Evolutionary conservation across 352 stramenopile species (phyloP).

Genomic region (Globisporangium spiculum): DNA sequence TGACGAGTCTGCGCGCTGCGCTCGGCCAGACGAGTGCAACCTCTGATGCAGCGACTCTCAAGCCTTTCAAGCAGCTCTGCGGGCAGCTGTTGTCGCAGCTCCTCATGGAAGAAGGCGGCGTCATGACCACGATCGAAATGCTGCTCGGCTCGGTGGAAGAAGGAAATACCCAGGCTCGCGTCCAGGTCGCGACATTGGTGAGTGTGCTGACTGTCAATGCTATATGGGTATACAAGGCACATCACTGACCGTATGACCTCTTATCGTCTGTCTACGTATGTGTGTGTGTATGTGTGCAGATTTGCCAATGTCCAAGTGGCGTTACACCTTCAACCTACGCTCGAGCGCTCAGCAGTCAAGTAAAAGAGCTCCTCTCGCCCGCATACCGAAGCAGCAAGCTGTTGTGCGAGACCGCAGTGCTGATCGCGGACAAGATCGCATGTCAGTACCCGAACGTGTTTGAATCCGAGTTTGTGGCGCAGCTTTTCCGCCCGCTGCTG

Average conservation of each 20-base stretch:
- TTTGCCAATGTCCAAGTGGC: slow-evolving; percentile 60
- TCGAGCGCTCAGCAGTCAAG: slow-evolving; percentile 45
- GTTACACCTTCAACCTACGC: slow-evolving; percentile 45
- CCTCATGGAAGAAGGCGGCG: slow-evolving; percentile 66
- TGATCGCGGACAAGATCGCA: slow-evolving; percentile 59
- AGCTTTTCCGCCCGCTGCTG: slow-evolving; percentile 60
- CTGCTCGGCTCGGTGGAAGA: slow-evolving; percentile 71
- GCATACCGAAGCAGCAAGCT: slow-evolving; percentile 64
- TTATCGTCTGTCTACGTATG: background rate
- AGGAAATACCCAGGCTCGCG: slow-evolving; percentile 80
- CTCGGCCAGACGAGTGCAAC: slow-evolving; percentile 40
- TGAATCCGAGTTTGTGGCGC: slow-evolving; percentile 49
- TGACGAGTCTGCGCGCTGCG: slow-evolving; percentile 69
- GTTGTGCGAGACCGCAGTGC: slow-evolving; percentile 63
- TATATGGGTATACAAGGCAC: background rate
- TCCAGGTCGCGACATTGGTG: slow-evolving; percentile 76
- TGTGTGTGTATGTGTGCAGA: slow-evolving; percentile 22
- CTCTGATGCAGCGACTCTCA: slow-evolving; percentile 15
- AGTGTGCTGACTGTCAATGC: background rate
- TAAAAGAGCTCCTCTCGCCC: slow-evolving; percentile 46
- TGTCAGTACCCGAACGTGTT: slow-evolving; percentile 39
- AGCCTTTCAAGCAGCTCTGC: slow-evolving; percentile 64
- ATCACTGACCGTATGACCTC: background rate
- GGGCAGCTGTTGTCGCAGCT: slow-evolving; percentile 54
- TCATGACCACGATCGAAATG: slow-evolving; percentile 82